Conservation (phyloP, 306 rosid species). For the Corylus heterophylla region DNA sequence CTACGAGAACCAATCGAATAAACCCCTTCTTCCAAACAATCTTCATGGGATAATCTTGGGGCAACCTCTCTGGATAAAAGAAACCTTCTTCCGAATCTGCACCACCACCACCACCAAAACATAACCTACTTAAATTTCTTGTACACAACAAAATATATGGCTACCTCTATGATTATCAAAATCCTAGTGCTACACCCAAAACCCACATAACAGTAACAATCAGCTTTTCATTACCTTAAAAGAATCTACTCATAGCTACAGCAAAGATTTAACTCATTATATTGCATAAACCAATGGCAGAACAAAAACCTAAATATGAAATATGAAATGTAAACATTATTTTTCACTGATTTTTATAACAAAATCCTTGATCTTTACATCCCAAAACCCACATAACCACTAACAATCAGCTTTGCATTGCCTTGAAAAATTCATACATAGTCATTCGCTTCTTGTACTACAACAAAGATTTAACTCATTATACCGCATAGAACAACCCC, state of each 20-base stretch:
- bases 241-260: neutral
- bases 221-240: neutral
- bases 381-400: neutral
- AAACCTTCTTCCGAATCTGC: conserved; percentile 70
- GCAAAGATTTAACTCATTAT: neutral
- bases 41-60: conserved; percentile 72
- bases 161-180: neutral
- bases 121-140: neutral
- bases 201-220: neutral
- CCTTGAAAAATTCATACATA: neutral
- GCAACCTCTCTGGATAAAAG: conserved; percentile 48
- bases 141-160: neutral
- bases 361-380: neutral
- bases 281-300: neutral
- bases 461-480: neutral
- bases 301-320: neutral
- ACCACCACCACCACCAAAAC: conserved; percentile 37
- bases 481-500: neutral
- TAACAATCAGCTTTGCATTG: neutral
- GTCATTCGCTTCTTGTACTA: neutral
- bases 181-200: neutral
- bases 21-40: conserved; percentile 91
- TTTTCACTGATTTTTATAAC: neutral
- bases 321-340: neutral
- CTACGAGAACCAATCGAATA: conserved; percentile 78